These are phyloP conservation scores for Elsinoe batatas DNA, from an alignment of 2,329 filamentous ascomycete genomes.

Conservation along the genomic window DNA sequence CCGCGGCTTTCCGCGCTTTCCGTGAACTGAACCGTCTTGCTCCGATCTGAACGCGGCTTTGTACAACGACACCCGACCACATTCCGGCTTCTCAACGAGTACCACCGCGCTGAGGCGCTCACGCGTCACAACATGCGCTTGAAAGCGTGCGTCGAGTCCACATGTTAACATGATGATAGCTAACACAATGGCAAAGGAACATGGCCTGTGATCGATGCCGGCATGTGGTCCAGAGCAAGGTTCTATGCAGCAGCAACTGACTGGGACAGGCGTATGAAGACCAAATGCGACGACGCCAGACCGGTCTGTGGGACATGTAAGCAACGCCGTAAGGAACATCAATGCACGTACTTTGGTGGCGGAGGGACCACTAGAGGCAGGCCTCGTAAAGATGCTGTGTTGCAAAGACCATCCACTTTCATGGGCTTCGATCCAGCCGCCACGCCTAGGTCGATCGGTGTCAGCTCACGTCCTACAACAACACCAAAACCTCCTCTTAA, in stretches of 20 bases:
- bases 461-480: background rate
- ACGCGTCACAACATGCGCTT: background rate
- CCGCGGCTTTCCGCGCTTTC: background rate
- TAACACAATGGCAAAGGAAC: background rate
- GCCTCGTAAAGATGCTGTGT: background rate
- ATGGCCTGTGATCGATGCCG: slow-evolving; percentile 12
- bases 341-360: slow-evolving; percentile 5
- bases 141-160: background rate
- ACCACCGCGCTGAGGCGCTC: background rate
- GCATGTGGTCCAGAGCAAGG: background rate
- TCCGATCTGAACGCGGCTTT: background rate
- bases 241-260: background rate
- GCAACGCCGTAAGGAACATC: background rate
- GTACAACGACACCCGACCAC: background rate
- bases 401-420: background rate
- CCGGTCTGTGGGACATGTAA: background rate
- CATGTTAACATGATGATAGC: background rate
- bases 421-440: background rate
- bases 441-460: background rate
- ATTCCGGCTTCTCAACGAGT: background rate
- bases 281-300: slow-evolving; percentile 6
- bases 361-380: background rate
- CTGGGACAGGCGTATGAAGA: background rate
- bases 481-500: background rate
- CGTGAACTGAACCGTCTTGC: background rate